Percentiles rank a stretch among this genome's conserved stretches.
phyloP scores from a whole-genome alignment of 179 eudicot species.

The Silene vulgaris region DNA sequence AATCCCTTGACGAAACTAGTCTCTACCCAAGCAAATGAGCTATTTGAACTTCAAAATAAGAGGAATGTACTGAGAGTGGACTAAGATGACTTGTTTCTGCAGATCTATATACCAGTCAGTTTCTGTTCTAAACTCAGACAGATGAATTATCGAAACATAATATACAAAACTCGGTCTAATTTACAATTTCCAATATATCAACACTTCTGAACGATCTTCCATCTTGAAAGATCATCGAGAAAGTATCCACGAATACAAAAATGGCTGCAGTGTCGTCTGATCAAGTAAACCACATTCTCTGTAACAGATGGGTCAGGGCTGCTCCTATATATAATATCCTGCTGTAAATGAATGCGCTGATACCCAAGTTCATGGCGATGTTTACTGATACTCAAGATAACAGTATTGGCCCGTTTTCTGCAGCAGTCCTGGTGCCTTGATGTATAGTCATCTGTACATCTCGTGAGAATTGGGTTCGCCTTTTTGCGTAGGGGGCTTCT shows the following conservation, averaged over 20 bases:
- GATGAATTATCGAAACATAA: constrained; percentile 11
- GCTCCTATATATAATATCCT: neutral
- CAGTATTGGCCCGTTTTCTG: constrained; percentile 43
- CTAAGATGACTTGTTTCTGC: constrained; percentile 7
- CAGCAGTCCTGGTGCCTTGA: constrained; percentile 58
- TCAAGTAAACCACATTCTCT: neutral
- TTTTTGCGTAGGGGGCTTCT: constrained; percentile 92
- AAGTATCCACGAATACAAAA: neutral
- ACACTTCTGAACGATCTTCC: constrained; percentile 16
- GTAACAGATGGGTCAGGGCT: neutral
- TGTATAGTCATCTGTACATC: constrained; percentile 82
- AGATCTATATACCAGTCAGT: constrained; percentile 20
- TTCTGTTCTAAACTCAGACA: constrained; percentile 18
- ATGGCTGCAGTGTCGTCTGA: neutral
- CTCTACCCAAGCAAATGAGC: too few species aligned
- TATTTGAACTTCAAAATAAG: neutral
- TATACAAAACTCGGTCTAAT: constrained; percentile 28
- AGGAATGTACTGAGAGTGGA: neutral
- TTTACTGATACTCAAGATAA: constrained; percentile 25
- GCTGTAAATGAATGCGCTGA: neutral
- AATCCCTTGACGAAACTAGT: neutral
- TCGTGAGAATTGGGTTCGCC: constrained; percentile 66
- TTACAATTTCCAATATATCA: constrained; percentile 25
- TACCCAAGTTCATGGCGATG: constrained; percentile 10
- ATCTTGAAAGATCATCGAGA: neutral